Conservation (phyloP, 2,329 filamentous ascomycete genomes). For the Fusarium lateritium region DNA sequence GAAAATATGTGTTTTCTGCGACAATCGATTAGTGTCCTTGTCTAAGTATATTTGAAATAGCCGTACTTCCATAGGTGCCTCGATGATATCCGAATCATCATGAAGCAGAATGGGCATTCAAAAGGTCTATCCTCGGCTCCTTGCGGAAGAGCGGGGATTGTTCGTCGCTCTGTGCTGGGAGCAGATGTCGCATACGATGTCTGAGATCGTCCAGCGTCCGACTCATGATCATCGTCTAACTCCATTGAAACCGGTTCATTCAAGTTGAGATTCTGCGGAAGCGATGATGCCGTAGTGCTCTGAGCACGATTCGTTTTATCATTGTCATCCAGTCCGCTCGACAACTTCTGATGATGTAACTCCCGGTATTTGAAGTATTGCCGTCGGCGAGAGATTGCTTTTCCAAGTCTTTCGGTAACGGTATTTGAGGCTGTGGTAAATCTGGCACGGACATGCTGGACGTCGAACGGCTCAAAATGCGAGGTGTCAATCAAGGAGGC, state of each 20-base stretch:
- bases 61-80: background rate
- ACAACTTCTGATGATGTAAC: background rate
- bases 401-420: background rate
- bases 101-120: conserved; percentile 19
- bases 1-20: background rate
- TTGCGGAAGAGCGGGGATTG: rapidly evolving
- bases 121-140: background rate
- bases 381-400: background rate
- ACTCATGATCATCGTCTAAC: rapidly evolving
- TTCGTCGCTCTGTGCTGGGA: rapidly evolving
- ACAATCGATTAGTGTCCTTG: rapidly evolving
- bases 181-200: conserved; percentile 1
- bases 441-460: background rate
- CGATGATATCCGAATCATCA: background rate
- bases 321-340: rapidly evolving
- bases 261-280: rapidly evolving
- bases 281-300: background rate
- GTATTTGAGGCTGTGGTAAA: rapidly evolving
- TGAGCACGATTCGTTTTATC: rapidly evolving
- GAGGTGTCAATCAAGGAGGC: background rate
- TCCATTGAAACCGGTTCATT: rapidly evolving
- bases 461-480: conserved; percentile 9
- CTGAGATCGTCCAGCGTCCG: background rate
- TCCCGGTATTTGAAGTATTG: conserved; percentile 35
- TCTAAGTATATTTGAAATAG: rapidly evolving